Percentiles rank a stretch among this genome's conserved stretches.
phyloP scores from a whole-genome alignment of 2,329 filamentous ascomycete genomes.

The Aotearoamyces nothofagi region DNA sequence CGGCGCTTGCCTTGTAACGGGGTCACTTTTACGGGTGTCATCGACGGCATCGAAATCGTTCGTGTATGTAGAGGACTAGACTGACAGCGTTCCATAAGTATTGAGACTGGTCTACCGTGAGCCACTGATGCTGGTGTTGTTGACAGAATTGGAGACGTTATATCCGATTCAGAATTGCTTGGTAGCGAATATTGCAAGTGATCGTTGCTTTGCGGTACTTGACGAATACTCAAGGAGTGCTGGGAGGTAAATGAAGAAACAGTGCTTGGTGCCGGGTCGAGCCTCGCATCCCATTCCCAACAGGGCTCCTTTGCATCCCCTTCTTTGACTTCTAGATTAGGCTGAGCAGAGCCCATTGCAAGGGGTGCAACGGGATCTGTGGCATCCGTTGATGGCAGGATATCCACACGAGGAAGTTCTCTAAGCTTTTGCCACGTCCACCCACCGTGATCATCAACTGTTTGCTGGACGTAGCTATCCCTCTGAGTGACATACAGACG shows the following conservation, averaged over 20 bases:
- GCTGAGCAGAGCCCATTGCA: too few relatives aligned
- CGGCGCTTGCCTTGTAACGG: constrained; percentile 26
- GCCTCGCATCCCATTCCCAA: constrained; percentile 50
- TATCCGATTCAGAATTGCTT: constrained; percentile 10
- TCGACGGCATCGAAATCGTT: constrained; percentile 35
- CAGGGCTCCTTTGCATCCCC: constrained; percentile 47
- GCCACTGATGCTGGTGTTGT: constrained; percentile 13
- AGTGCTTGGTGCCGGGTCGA: constrained; percentile 38
- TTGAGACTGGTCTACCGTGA: constrained; percentile 7
- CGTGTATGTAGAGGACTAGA: constrained; percentile 33
- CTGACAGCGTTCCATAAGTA: constrained; percentile 15
- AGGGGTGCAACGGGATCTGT: too few relatives aligned
- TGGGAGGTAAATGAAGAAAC: constrained; percentile 29
- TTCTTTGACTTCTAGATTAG: constrained; percentile 33
- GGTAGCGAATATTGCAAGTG: neutral
- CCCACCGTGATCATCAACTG: constrained; percentile 20
- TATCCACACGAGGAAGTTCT: constrained; percentile 41
- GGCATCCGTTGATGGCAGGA: too few relatives aligned
- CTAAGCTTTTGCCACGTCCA: constrained; percentile 62
- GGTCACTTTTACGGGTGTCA: constrained; percentile 23
- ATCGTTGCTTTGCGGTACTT: constrained; percentile 20
- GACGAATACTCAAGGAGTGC: constrained; percentile 24
- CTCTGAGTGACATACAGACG: constrained; percentile 64
- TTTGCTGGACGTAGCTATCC: constrained; percentile 58
- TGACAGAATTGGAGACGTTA: constrained; percentile 12